Evolutionary conservation across 2,329 filamentous ascomycete species (phyloP).

Genomic region (Raffaelea deltoideospora): DNA sequence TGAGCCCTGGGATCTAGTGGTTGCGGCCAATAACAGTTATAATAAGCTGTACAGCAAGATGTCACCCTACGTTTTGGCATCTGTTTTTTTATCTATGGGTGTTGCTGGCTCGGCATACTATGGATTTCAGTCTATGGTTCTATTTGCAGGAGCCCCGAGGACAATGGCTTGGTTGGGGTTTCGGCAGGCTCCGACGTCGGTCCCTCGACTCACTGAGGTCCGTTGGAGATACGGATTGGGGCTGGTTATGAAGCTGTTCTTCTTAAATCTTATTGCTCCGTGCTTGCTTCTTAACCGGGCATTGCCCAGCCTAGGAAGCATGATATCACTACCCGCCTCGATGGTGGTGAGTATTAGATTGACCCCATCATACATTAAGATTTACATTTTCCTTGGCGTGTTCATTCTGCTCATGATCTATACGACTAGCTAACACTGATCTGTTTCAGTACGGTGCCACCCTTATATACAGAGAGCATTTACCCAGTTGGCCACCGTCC

Average conservation of each 20-base stretch:
- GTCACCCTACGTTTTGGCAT: conserved; percentile 49
- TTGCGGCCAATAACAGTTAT: conserved; percentile 48
- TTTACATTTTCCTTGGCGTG: neutral
- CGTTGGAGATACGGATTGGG: conserved; percentile 5
- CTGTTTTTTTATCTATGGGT: conserved; percentile 37
- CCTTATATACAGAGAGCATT: conserved; percentile 27
- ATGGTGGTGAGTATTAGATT: conserved; percentile 24
- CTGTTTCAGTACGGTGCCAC: conserved; percentile 34
- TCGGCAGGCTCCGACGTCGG: neutral
- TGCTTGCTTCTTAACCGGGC: conserved; percentile 27
- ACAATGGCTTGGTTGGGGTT: conserved; percentile 24
- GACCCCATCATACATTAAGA: no score
- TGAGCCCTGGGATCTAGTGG: conserved; percentile 57
- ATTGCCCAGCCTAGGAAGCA: conserved; percentile 25
- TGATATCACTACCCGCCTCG: conserved; percentile 25
- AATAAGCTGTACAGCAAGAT: conserved; percentile 37
- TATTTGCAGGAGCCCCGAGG: conserved; percentile 35
- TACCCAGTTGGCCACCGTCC: conserved; percentile 37
- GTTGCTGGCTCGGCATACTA: conserved; percentile 38
- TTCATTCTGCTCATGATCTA: neutral
- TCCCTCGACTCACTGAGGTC: neutral
- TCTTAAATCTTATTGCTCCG: conserved; percentile 31
- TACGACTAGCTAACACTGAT: no score
- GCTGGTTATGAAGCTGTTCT: conserved; percentile 12
- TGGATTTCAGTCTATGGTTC: conserved; percentile 31